A percentile compares a stretch with the other conserved stretches of the same genome.
These are phyloP conservation scores for slime mould (Dictyostelium discoideum) DNA, from an alignment of 78 protist genomes.

Conservation along the genomic window DNA sequence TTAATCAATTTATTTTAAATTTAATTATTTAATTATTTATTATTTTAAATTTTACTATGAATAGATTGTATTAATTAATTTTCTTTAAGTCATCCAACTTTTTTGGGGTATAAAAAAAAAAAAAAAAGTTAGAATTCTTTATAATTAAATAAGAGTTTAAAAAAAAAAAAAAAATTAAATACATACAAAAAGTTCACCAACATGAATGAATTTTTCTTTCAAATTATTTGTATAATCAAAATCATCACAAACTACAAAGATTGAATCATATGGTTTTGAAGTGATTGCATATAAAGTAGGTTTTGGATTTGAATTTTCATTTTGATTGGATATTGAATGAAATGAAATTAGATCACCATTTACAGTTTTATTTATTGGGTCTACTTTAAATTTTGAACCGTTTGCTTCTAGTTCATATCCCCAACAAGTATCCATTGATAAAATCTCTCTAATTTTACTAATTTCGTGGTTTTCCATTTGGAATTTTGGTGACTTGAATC, in stretches of 20 bases:
- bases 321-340: neutral
- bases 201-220: neutral
- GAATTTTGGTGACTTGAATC: neutral
- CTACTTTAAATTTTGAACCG: neutral
- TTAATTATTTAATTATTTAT: neutral
- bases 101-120: neutral
- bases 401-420: neutral
- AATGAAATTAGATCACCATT: neutral
- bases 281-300: neutral
- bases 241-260: neutral
- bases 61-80: neutral
- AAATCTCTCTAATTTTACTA: neutral
- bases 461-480: neutral
- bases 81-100: neutral
- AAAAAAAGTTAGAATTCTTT: neutral
- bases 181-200: neutral
- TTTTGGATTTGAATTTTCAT: neutral
- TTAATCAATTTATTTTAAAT: neutral
- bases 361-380: neutral
- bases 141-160: no score
- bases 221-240: neutral
- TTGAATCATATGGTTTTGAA: neutral
- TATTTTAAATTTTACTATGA: neutral
- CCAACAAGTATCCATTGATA: neutral
- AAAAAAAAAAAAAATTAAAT: neutral